phyloP scores from a whole-genome alignment of 306 rosid genomes.

The Hippophae rhamnoides region DNA sequence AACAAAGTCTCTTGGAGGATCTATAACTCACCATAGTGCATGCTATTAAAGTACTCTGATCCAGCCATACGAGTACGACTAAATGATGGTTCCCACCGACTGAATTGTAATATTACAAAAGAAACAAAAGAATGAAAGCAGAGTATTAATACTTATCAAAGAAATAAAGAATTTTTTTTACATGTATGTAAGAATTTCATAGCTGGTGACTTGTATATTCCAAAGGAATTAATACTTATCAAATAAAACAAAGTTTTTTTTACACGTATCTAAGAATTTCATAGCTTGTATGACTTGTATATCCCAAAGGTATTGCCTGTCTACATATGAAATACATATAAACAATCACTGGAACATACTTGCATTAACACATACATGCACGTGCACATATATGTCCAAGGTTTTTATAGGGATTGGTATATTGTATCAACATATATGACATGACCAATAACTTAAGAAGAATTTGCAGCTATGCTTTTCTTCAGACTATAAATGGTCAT shows the following conservation, averaged over 20 bases:
- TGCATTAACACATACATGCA: too few relatives aligned
- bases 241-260: too few relatives aligned
- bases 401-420: too few relatives aligned
- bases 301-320: background rate
- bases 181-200: constrained; percentile 9
- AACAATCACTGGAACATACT: background rate
- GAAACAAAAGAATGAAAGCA: constrained; percentile 18
- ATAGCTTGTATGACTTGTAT: background rate
- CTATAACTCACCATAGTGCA: constrained; percentile 58
- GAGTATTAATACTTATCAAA: constrained; percentile 19
- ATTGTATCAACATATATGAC: too few relatives aligned
- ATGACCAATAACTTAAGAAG: too few relatives aligned
- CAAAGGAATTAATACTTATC: too few relatives aligned
- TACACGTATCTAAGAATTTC: too few relatives aligned
- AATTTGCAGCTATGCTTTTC: too few relatives aligned
- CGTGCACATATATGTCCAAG: too few relatives aligned
- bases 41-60: constrained; percentile 67
- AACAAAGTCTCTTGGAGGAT: constrained; percentile 6
- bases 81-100: constrained; percentile 89
- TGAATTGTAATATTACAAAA: constrained; percentile 28
- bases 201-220: too few relatives aligned
- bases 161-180: background rate
- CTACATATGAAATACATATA: background rate
- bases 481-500: too few relatives aligned
- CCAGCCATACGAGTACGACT: constrained; percentile 72